Conservation (phyloP, 148 eudicot species). For the Chenopodium suecicum region DNA sequence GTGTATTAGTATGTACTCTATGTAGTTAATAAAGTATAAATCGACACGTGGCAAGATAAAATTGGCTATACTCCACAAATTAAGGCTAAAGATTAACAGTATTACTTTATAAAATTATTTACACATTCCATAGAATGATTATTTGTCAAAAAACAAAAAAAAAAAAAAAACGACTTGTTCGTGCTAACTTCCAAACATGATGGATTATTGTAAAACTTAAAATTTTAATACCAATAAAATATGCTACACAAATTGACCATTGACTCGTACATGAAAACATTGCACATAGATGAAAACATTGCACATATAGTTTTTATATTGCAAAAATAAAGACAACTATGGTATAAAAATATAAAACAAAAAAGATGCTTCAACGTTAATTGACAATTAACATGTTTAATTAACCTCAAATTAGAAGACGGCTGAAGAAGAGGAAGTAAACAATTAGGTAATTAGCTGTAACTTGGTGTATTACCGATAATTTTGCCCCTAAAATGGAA, state of each 20-base stretch:
- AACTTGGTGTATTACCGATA: constrained; percentile 19
- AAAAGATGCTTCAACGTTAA: background rate
- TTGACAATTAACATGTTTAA: background rate
- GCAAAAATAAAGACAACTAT: background rate
- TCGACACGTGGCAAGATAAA: background rate
- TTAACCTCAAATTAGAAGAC: constrained; percentile 11
- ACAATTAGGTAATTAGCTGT: constrained; percentile 30
- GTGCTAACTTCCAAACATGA: no score
- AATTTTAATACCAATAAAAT: background rate
- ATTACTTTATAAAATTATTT: no score
- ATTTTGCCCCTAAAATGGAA: constrained; percentile 17
- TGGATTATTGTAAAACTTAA: no score
- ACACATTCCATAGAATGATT: no score
- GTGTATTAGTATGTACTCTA: no score
- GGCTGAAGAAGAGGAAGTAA: constrained; percentile 3
- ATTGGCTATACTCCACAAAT: background rate
- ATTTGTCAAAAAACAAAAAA: no score
- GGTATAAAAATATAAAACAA: background rate
- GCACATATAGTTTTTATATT: no score
- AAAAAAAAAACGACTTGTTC: no score
- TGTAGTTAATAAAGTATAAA: no score
- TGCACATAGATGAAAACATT: no score
- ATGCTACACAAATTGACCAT: background rate
- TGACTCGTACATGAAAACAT: background rate
- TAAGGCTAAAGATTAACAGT: background rate